These are phyloP conservation scores for Begonia peltatifolia DNA, from an alignment of 306 rosid genomes.

Conservation along the genomic window DNA sequence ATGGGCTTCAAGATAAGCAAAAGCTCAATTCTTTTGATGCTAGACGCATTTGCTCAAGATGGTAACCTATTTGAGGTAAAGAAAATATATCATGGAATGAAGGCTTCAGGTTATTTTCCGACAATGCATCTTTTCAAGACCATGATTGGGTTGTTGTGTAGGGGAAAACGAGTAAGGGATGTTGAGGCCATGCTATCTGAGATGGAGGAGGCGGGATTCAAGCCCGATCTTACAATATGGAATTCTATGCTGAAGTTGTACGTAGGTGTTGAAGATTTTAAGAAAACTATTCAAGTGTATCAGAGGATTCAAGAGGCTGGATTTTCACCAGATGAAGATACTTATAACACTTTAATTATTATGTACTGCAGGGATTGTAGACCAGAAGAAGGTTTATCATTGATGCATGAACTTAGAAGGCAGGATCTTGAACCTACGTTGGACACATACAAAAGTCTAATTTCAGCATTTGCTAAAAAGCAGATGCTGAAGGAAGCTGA, in stretches of 20 bases:
- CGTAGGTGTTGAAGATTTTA: conserved; percentile 56
- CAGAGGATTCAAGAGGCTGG: conserved; percentile 51
- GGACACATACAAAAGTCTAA: conserved; percentile 82
- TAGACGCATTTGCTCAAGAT: conserved; percentile 72
- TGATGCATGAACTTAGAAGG: conserved; percentile 75
- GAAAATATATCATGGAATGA: conserved; percentile 92
- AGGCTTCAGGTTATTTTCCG: conserved; percentile 89
- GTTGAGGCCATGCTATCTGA: conserved; percentile 68
- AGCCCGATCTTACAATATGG: conserved; percentile 69
- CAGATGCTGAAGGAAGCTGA: conserved; percentile 57
- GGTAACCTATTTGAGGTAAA: conserved; percentile 79
- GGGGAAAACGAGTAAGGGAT: conserved; percentile 58
- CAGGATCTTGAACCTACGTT: conserved; percentile 57
- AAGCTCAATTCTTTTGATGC: conserved; percentile 76
- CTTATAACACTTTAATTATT: conserved; percentile 57
- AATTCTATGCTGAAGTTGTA: conserved; percentile 63
- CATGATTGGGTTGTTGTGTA: conserved; percentile 59
- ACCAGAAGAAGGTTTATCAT: conserved; percentile 76
- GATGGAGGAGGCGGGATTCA: conserved; percentile 78
- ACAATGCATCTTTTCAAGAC: conserved; percentile 71
- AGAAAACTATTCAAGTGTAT: conserved; percentile 39
- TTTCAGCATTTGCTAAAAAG: conserved; percentile 73
- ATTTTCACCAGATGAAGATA: conserved; percentile 64
- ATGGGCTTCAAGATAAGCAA: conserved; percentile 80
- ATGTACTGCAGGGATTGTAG: conserved; percentile 84